These are phyloP conservation scores for Beauveria sp. DNA, from an alignment of 2,329 filamentous ascomycete genomes.

Conservation along the genomic window DNA sequence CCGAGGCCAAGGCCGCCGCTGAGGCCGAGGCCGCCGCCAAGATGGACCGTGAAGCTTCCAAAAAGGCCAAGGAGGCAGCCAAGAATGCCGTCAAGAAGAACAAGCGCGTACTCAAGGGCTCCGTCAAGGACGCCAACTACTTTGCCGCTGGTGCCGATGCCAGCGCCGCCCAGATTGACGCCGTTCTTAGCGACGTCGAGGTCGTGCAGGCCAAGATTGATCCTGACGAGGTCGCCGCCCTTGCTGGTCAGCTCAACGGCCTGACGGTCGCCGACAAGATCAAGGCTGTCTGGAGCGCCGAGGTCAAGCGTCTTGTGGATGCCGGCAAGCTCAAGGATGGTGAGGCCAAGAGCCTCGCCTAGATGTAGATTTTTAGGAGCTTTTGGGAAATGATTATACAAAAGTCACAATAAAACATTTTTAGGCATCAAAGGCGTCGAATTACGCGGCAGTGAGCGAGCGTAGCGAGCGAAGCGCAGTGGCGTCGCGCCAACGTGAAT, in stretches of 20 bases:
- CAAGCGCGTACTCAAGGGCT: slow-evolving; percentile 90
- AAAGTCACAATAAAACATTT: not conserved
- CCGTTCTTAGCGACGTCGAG: slow-evolving; percentile 79
- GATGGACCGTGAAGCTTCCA: slow-evolving; percentile 69
- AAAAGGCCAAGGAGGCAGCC: slow-evolving; percentile 97
- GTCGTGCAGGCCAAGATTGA: slow-evolving; percentile 82
- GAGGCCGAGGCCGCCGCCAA: slow-evolving; percentile 86
- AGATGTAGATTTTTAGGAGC: slow-evolving; percentile 1
- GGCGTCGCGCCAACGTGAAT: no score
- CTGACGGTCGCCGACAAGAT: slow-evolving; percentile 77
- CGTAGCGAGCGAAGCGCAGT: no score
- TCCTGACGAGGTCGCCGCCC: slow-evolving; percentile 75
- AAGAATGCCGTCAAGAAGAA: slow-evolving; percentile 99
- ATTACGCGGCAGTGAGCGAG: no score
- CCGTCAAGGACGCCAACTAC: slow-evolving; percentile 97
- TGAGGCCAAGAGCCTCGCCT: slow-evolving; percentile 61
- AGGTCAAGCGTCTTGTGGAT: slow-evolving; percentile 69
- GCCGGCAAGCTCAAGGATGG: slow-evolving; percentile 82
- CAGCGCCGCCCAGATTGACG: slow-evolving; percentile 70
- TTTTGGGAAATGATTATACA: not conserved
- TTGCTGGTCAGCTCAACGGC: slow-evolving; percentile 73
- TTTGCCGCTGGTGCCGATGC: slow-evolving; percentile 67
- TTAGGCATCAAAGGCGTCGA: no score
- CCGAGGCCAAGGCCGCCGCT: slow-evolving; percentile 69
- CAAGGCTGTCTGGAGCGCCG: slow-evolving; percentile 71